Percentiles rank a stretch among this genome's conserved stretches.
phyloP scores from a whole-genome alignment of 805 yeast genomes.

The Saccharomycopsis sp. region DNA sequence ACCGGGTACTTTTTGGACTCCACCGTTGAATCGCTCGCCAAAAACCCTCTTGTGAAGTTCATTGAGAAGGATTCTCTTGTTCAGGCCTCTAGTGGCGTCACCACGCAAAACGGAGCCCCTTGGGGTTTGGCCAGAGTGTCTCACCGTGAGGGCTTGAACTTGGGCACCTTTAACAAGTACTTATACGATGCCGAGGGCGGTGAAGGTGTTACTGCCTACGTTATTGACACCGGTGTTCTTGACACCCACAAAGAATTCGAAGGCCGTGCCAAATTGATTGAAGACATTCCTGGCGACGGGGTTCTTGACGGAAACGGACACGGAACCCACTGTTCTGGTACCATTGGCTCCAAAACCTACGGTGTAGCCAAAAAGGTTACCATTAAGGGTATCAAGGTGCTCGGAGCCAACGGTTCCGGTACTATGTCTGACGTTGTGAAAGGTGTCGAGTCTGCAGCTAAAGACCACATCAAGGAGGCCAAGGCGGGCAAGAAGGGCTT shows the following conservation, averaged over 20 bases:
- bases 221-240: constrained; percentile 52
- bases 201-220: constrained; percentile 50
- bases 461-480: constrained; percentile 38
- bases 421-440: constrained; percentile 55
- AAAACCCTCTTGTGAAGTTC: constrained; percentile 55
- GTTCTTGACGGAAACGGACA: constrained; percentile 56
- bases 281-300: constrained; percentile 44
- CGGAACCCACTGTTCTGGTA: constrained; percentile 65
- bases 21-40: constrained; percentile 66
- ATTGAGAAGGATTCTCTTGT: constrained; percentile 60
- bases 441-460: constrained; percentile 56
- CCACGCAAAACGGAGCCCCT: constrained; percentile 58
- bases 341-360: constrained; percentile 49
- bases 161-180: constrained; percentile 54
- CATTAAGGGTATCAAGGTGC: constrained; percentile 54
- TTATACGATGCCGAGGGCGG: constrained; percentile 56
- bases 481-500: constrained; percentile 43
- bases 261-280: constrained; percentile 58
- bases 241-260: constrained; percentile 49
- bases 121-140: constrained; percentile 73
- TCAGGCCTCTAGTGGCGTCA: constrained; percentile 39
- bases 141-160: constrained; percentile 53
- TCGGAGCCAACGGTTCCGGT: constrained; percentile 54
- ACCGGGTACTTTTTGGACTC: constrained; percentile 76
- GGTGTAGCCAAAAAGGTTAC: constrained; percentile 58